phyloP scores from a whole-genome alignment of 176 grass and related monocot species.

The Alloteropsis semialata region DNA sequence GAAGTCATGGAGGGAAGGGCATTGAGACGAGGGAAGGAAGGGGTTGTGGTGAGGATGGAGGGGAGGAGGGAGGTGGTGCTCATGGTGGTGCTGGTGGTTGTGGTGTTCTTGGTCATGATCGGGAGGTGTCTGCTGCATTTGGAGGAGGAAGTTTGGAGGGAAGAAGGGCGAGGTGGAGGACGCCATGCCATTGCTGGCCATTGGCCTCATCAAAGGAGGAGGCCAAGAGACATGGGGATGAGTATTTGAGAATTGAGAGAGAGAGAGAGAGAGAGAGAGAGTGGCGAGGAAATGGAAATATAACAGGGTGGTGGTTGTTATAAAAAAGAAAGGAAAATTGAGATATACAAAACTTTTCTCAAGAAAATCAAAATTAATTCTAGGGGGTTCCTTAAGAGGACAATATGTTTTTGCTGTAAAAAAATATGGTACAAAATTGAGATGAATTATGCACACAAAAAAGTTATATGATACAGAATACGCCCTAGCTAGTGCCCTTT shows the following conservation, averaged over 20 bases:
- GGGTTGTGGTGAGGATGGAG: slow-evolving; percentile 41
- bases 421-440: background rate
- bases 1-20: slow-evolving; percentile 76
- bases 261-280: slow-evolving; percentile 16
- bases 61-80: slow-evolving; percentile 26
- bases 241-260: slow-evolving; percentile 40
- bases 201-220: slow-evolving; percentile 48
- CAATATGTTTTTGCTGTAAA: no score
- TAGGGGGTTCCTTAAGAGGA: background rate
- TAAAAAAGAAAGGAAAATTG: background rate
- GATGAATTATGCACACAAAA: background rate
- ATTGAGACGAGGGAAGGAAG: slow-evolving; percentile 55
- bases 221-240: slow-evolving; percentile 18
- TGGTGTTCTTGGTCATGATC: slow-evolving; percentile 64
- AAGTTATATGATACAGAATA: background rate
- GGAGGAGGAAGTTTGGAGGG: slow-evolving; percentile 85
- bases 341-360: background rate
- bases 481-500: background rate
- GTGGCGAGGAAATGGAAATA: slow-evolving; percentile 41
- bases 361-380: background rate
- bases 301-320: slow-evolving; percentile 26
- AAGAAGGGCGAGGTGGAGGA: slow-evolving; percentile 80
- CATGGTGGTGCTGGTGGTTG: slow-evolving; percentile 28
- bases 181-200: slow-evolving; percentile 88
- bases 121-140: slow-evolving; percentile 54